Percentiles rank a stretch among this genome's conserved stretches.
These are phyloP conservation scores for Fusarium sp. DNA, from an alignment of 2,329 filamentous ascomycete species.

Conservation along the genomic window DNA sequence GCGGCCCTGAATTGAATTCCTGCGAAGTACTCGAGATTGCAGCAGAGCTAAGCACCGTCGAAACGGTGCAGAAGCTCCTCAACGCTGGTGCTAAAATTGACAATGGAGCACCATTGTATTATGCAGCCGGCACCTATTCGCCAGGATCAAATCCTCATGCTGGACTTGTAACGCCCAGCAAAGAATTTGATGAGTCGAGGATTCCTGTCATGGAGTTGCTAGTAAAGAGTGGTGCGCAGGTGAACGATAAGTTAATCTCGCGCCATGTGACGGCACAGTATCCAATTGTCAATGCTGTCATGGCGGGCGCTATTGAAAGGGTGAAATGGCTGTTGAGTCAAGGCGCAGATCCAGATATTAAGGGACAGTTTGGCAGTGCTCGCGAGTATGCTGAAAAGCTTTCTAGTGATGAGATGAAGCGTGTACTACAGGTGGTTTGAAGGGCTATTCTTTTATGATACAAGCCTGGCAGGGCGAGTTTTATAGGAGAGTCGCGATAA, in stretches of 20 bases:
- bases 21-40: slow-evolving; percentile 25
- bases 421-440: slow-evolving; percentile 1
- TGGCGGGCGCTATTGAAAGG: slow-evolving; percentile 29
- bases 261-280: slow-evolving; percentile 18
- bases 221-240: slow-evolving; percentile 17
- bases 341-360: slow-evolving; percentile 23
- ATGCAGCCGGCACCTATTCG: slow-evolving; percentile 14
- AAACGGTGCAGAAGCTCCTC: slow-evolving; percentile 22
- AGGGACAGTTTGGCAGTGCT: slow-evolving; percentile 28
- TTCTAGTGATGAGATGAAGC: slow-evolving; percentile 26
- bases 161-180: neutral
- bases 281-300: slow-evolving; percentile 30
- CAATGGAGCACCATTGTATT: slow-evolving; percentile 29
- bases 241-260: slow-evolving; percentile 11
- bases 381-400: neutral
- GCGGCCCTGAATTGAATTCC: slow-evolving; percentile 14
- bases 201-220: slow-evolving; percentile 29
- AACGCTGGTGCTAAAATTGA: slow-evolving; percentile 16
- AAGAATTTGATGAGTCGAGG: slow-evolving; percentile 11
- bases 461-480: too few relatives aligned
- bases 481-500: too few relatives aligned
- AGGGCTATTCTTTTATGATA: too few relatives aligned
- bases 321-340: slow-evolving; percentile 28
- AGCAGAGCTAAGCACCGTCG: neutral
- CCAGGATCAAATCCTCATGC: neutral